Base-by-base conservation (phyloP, 345 rosid species). In the Alliaria petiolata region DNA sequence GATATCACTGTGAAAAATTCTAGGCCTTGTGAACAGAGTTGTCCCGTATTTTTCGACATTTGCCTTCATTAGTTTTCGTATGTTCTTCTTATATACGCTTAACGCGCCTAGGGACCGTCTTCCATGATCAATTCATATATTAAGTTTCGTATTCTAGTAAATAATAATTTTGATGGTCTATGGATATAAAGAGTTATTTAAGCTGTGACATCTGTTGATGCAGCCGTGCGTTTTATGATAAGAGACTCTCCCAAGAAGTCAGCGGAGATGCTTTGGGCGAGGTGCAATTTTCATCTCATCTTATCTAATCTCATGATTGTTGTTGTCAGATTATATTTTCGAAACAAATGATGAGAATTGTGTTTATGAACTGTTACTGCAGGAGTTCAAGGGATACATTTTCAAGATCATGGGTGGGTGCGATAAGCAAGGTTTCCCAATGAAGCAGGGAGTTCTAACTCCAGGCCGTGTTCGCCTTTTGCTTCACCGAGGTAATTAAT, bases 381-480 rank as follows among this genome's bases (percentile, higher is more conserved):
- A 86, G 97, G 91, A 91, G 75, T 89, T 91, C 77, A 91, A 83
- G 66, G 96, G 97, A 2, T 91, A 91, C 57, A 81, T 91, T 7
- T 91, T 89, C 76, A 89, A 89, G 80, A 91, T 86, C 78, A 91
- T 72, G 97, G 96, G 91, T 65, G 97, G 97, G n/a, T 91, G 93
- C 19, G 96, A 89, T 84, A 89, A 89, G 81, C 97, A 91, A 70
- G 96, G 97, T 15, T 89, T 91, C 61, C 93, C 97, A 35, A 87
- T 87, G 96, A 87, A 91, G 81, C 97, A 91, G 74, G 97, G 96
- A 76, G 97, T 87, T 72, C 68, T 87, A 10, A 87, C 97, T 52
- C 84, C 90, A 4, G 93, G 93, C 8, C 91, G 96, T 76, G 97
- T 89, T 31, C 96, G 86, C 34, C 91, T 91, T 66, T 81, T 89